A percentile compares a stretch with the other conserved stretches of the same genome.
Conservation (phyloP, 106 monocot species). For the Narthecium ossifragum region DNA sequence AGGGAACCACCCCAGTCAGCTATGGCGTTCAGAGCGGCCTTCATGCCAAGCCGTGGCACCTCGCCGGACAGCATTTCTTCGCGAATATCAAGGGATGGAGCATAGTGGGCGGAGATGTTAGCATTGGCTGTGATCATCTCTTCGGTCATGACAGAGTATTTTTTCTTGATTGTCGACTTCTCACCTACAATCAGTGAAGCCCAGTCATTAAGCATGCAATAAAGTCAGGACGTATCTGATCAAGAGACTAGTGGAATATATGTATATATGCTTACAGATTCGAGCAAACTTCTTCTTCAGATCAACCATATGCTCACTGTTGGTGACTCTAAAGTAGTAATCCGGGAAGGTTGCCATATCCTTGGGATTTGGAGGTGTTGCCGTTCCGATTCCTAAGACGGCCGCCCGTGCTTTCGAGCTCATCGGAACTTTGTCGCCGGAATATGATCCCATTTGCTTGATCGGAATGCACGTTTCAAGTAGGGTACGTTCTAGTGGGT, state of each 20-base stretch:
- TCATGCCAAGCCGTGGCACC: slow-evolving; percentile 6
- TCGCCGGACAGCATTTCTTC: not conserved
- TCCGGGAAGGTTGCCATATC: slow-evolving; percentile 8
- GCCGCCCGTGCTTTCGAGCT: slow-evolving; percentile 7
- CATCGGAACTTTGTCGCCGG: no score
- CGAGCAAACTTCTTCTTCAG: slow-evolving; percentile 14
- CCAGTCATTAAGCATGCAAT: not conserved
- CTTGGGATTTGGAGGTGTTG: not conserved
- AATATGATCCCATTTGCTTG: no score
- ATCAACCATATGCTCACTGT: slow-evolving; percentile 11
- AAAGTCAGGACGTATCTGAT: not conserved
- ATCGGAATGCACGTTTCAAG: no score
- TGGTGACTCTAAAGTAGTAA: slow-evolving; percentile 14
- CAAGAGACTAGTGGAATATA: not conserved
- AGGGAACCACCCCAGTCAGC: slow-evolving; percentile 7
- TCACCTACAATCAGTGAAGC: not conserved
- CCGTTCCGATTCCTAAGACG: slow-evolving; percentile 20
- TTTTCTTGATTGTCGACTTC: slow-evolving; percentile 10
- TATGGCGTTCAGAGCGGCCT: slow-evolving; percentile 6
- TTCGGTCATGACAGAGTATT: not conserved
- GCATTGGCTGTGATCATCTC: not conserved
- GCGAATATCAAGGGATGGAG: slow-evolving; percentile 7
- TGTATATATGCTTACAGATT: not conserved
- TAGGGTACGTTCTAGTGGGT: no score
- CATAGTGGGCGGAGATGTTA: slow-evolving; percentile 4